Evolutionary conservation across 129 eudicot species (phyloP).

Genomic region (Dittrichia graveolens): DNA sequence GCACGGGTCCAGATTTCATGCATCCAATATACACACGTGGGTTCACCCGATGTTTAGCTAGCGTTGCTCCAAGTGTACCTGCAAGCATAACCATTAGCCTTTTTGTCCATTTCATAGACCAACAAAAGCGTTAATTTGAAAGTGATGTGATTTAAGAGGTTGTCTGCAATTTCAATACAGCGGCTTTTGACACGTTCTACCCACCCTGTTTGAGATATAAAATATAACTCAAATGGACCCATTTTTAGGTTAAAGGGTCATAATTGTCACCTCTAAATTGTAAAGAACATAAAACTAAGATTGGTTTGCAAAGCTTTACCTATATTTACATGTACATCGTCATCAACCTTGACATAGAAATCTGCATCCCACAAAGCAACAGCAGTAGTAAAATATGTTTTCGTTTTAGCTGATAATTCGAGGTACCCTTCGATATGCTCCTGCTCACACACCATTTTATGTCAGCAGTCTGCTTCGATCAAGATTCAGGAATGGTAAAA

Average conservation of each 20-base stretch:
- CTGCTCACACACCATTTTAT: slow-evolving; percentile 37
- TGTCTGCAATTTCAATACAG: not conserved
- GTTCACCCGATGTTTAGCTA: slow-evolving; percentile 65
- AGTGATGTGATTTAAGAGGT: not conserved
- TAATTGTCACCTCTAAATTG: not conserved
- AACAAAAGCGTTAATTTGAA: too few species aligned
- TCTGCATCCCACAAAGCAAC: slow-evolving; percentile 92
- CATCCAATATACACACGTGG: slow-evolving; percentile 88
- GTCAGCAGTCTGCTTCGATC: not conserved
- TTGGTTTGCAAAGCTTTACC: slow-evolving; percentile 45
- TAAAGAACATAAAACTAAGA: not conserved
- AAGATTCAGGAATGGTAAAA: slow-evolving; percentile 1
- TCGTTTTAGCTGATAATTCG: slow-evolving; percentile 86
- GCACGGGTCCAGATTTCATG: slow-evolving; percentile 97
- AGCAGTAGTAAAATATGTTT: slow-evolving; percentile 80
- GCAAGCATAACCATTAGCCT: slow-evolving; percentile 19
- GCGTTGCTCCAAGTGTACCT: slow-evolving; percentile 85
- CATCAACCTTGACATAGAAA: slow-evolving; percentile 91
- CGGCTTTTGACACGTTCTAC: not conserved
- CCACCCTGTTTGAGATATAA: not conserved
- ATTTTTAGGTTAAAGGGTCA: not conserved
- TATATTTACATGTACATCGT: slow-evolving; percentile 90
- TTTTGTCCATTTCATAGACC: not conserved
- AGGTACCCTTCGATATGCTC: slow-evolving; percentile 93
- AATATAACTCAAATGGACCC: not conserved